Conservation (phyloP, 208 protist species). For the Acanthamoeba healyi region DNA sequence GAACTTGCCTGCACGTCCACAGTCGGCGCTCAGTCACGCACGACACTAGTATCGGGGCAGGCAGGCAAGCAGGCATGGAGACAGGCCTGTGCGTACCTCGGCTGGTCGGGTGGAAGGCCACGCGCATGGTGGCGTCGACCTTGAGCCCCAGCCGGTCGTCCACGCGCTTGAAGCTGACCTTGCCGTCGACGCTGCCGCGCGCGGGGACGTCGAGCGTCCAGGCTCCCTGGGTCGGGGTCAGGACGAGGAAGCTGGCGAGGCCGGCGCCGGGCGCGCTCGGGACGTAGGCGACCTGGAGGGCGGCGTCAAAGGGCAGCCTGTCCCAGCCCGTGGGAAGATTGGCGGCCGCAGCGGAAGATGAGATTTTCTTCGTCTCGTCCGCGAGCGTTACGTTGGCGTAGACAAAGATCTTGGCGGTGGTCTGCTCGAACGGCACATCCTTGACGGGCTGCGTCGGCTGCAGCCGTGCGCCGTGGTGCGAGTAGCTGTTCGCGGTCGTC, state of each 20-base stretch:
- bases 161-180: not conserved
- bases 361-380: not conserved
- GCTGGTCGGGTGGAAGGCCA: not conserved
- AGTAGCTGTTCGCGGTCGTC: not conserved
- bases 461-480: not conserved
- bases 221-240: not conserved
- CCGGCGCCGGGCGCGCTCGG: not conserved
- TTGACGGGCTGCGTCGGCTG: no score
- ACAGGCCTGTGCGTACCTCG: not conserved
- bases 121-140: slow-evolving; percentile 40
- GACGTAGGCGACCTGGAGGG: not conserved
- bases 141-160: not conserved
- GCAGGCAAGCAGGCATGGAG: not conserved
- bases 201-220: not conserved
- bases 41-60: not conserved
- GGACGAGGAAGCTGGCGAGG: not conserved
- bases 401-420: slow-evolving; percentile 25
- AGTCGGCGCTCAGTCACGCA: no score
- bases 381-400: not conserved
- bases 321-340: slow-evolving; percentile 20
- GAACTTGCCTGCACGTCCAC: slow-evolving; percentile 10
- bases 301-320: slow-evolving; percentile 19
- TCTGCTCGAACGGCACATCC: slow-evolving; percentile 44
- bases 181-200: not conserved
- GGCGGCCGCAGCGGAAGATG: not conserved